phyloP scores from a whole-genome alignment of 2,329 filamentous ascomycete species.

The Pyricularia sp. region DNA sequence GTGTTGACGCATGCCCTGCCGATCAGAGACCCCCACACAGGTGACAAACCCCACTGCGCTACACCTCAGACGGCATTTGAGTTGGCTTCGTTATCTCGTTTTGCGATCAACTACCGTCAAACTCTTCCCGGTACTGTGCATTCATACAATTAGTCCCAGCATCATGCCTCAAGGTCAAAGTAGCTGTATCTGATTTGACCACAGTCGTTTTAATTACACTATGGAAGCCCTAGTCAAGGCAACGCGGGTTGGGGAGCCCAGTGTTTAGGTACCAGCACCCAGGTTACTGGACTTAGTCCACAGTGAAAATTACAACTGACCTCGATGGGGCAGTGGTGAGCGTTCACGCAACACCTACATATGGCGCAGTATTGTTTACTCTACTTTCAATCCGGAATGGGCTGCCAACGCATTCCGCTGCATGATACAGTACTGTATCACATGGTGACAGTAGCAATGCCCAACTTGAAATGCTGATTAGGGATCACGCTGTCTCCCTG shows the following conservation, averaged over 20 bases:
- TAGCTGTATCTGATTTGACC: too few species aligned
- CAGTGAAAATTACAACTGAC: neutral
- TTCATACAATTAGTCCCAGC: too few species aligned
- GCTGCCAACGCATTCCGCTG: neutral
- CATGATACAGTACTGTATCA: too few species aligned
- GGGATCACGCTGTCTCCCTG: neutral
- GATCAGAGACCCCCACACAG: neutral
- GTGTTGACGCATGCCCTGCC: neutral
- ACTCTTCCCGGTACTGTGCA: neutral
- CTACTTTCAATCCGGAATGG: neutral
- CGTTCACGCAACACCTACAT: neutral
- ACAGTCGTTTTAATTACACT: neutral
- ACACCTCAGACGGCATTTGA: neutral
- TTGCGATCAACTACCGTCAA: neutral
- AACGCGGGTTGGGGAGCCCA: neutral
- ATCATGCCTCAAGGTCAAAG: too few species aligned
- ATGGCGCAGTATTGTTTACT: neutral
- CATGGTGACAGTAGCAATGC: neutral
- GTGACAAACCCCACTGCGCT: neutral
- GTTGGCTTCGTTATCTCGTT: neutral
- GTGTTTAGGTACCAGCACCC: neutral
- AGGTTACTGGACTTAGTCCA: neutral
- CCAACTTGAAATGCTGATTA: neutral
- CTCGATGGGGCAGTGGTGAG: neutral
- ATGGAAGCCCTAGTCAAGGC: neutral